phyloP scores from a whole-genome alignment of 2,329 filamentous ascomycete genomes.

The Cercospora sojina region DNA sequence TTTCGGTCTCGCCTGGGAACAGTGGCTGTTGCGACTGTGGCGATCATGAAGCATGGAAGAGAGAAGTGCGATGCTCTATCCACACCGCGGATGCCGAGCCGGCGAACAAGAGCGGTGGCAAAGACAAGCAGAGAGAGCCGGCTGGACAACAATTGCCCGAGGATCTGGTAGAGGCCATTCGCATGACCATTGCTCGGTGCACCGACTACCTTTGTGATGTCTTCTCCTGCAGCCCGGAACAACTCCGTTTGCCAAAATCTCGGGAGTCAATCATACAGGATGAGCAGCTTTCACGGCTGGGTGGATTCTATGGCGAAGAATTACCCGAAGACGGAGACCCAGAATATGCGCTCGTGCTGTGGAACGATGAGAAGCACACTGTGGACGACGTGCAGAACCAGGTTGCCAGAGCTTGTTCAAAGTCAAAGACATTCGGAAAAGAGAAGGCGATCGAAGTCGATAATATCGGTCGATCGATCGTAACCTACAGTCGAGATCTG shows the following conservation, averaged over 20 bases:
- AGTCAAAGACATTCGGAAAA: slow-evolving; percentile 66
- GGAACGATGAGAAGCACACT: slow-evolving; percentile 99
- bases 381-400: slow-evolving; percentile 87
- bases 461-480: slow-evolving; percentile 78
- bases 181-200: slow-evolving; percentile 78
- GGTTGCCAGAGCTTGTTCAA: slow-evolving; percentile 82
- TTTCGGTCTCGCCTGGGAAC: slow-evolving; percentile 84
- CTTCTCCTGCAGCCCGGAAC: slow-evolving; percentile 95
- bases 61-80: slow-evolving; percentile 87
- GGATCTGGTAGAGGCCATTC: slow-evolving; percentile 73
- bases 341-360: slow-evolving; percentile 82
- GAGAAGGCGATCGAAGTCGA: slow-evolving; percentile 84
- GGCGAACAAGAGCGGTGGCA: slow-evolving; percentile 52
- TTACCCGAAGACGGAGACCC: slow-evolving; percentile 59
- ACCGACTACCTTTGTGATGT: slow-evolving; percentile 98
- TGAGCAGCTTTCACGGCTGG: slow-evolving; percentile 73
- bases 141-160: slow-evolving; percentile 58
- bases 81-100: slow-evolving; percentile 58
- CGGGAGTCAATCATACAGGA: slow-evolving; percentile 77
- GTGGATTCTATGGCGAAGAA: slow-evolving; percentile 63
- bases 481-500: slow-evolving; percentile 73
- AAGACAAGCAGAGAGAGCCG: slow-evolving; percentile 49
- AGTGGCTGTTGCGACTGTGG: slow-evolving; percentile 97
- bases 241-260: slow-evolving; percentile 82
- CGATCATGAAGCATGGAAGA: slow-evolving; percentile 89